Conservation (phyloP, 2,329 filamentous ascomycete genomes). For the Stemphylium vesicarium region DNA sequence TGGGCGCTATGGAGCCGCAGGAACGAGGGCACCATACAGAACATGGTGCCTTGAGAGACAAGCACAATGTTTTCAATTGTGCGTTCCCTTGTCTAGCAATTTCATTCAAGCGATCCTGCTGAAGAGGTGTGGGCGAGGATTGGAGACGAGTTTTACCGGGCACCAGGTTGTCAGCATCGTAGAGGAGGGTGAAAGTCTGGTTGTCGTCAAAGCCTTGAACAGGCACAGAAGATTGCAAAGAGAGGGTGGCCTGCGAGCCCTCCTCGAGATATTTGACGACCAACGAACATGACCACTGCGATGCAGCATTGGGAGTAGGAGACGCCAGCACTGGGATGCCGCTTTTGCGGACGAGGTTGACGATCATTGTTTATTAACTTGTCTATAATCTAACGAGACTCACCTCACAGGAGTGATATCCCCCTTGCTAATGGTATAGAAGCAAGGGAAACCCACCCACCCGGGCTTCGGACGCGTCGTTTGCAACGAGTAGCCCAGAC, state of each 20-base stretch:
- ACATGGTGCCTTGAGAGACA: conserved; percentile 11
- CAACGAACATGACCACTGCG: conserved; percentile 15
- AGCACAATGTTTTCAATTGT: conserved; percentile 14
- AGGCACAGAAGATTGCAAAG: conserved; percentile 12
- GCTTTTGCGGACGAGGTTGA: conserved; percentile 11
- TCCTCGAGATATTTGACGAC: conserved; percentile 15
- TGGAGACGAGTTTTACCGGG: conserved; percentile 13
- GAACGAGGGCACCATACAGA: conserved; percentile 13
- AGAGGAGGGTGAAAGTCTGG: conserved; percentile 24
- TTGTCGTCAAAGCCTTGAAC: conserved; percentile 12
- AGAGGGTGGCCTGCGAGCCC: conserved; percentile 18
- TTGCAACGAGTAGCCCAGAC: conserved; percentile 21
- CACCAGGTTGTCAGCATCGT: conserved; percentile 24
- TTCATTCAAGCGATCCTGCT: conserved; percentile 8
- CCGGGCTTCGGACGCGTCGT: conserved; percentile 19
- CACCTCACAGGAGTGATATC: conserved; percentile 9
- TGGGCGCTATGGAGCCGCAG: conserved; percentile 1
- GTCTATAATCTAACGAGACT: conserved; percentile 19
- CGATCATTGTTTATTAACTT: conserved; percentile 4
- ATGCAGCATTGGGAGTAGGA: conserved; percentile 8
- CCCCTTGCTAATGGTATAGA: conserved; percentile 7
- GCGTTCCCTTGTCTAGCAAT: conserved; percentile 19
- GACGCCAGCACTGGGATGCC: conserved; percentile 20
- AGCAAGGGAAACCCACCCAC: conserved; percentile 21
- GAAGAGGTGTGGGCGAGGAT: not conserved